Evolutionary conservation across 1,139 yeast genomes (phyloP).

Genomic region (Nadsonia commutata): DNA sequence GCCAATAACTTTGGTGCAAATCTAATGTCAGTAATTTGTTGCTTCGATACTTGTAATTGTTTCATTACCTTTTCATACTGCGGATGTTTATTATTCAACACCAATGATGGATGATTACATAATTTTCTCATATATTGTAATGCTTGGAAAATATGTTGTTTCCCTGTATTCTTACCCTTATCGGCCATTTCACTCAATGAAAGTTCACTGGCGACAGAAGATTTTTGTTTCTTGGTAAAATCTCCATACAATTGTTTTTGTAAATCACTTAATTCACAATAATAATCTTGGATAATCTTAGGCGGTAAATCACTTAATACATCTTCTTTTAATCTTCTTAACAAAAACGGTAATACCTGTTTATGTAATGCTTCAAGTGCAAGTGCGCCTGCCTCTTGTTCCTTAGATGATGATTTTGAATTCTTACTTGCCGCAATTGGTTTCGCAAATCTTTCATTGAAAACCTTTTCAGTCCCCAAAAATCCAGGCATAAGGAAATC

Average conservation of each 20-base stretch:
- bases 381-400: slow-evolving; percentile 93
- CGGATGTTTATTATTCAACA: slow-evolving; percentile 76
- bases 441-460: slow-evolving; percentile 90
- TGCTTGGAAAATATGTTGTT: slow-evolving; percentile 94
- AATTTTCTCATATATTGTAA: slow-evolving; percentile 93
- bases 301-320: slow-evolving; percentile 95
- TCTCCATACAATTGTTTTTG: slow-evolving; percentile 81
- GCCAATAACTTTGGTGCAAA: slow-evolving; percentile 89
- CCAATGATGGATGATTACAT: slow-evolving; percentile 93
- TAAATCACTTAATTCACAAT: slow-evolving; percentile 84
- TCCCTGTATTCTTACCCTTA: slow-evolving; percentile 34
- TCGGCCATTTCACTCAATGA: slow-evolving; percentile 27
- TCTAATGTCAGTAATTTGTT: slow-evolving; percentile 53
- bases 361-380: slow-evolving; percentile 93
- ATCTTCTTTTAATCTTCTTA: slow-evolving; percentile 91
- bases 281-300: slow-evolving; percentile 93
- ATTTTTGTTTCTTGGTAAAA: slow-evolving; percentile 79
- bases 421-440: slow-evolving; percentile 93
- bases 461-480: slow-evolving; percentile 84
- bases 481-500: slow-evolving; percentile 98
- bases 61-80: slow-evolving; percentile 51
- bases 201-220: slow-evolving; percentile 52
- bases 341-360: slow-evolving; percentile 90
- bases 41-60: slow-evolving; percentile 43
- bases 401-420: slow-evolving; percentile 80